Conservation (phyloP, 129 eudicot species). For the Solidago caesia region DNA sequence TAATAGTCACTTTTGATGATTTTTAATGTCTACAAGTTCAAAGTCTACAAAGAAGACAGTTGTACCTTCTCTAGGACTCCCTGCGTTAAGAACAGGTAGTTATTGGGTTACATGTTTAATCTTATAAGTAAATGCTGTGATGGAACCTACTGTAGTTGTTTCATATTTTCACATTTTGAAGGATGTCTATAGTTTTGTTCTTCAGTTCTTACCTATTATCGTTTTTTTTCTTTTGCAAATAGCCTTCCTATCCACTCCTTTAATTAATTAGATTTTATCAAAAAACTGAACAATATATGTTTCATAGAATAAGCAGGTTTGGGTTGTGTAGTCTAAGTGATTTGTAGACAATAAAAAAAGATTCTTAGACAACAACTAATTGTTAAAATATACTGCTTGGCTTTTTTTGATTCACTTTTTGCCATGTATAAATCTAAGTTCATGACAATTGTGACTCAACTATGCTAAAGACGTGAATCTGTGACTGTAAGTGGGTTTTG, state of each 20-base stretch:
- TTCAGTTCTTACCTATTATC: neutral
- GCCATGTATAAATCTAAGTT: too few relatives aligned
- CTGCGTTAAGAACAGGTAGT: slow-evolving; percentile 74
- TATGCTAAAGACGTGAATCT: too few relatives aligned
- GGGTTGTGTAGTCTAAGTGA: too few relatives aligned
- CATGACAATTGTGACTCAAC: too few relatives aligned
- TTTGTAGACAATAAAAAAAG: too few relatives aligned
- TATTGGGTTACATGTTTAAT: slow-evolving; percentile 20
- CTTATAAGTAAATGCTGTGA: slow-evolving; percentile 3
- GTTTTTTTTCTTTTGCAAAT: neutral
- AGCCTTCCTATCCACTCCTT: slow-evolving; percentile 9
- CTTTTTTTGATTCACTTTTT: too few relatives aligned
- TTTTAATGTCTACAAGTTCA: slow-evolving; percentile 15
- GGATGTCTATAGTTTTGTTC: slow-evolving; percentile 4
- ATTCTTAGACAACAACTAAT: too few relatives aligned
- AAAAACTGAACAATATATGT: too few relatives aligned
- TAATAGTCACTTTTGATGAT: too few relatives aligned
- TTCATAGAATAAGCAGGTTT: too few relatives aligned
- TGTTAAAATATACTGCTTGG: too few relatives aligned
- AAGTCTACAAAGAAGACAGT: slow-evolving; percentile 28
- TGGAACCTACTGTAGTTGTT: slow-evolving; percentile 14
- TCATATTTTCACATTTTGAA: neutral
- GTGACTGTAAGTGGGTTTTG: too few relatives aligned
- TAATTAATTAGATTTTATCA: neutral
- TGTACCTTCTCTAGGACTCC: slow-evolving; percentile 67